Conservation (phyloP, 1,284 basidiomycete species). For the Microbotryum silenes-acaulis region DNA sequence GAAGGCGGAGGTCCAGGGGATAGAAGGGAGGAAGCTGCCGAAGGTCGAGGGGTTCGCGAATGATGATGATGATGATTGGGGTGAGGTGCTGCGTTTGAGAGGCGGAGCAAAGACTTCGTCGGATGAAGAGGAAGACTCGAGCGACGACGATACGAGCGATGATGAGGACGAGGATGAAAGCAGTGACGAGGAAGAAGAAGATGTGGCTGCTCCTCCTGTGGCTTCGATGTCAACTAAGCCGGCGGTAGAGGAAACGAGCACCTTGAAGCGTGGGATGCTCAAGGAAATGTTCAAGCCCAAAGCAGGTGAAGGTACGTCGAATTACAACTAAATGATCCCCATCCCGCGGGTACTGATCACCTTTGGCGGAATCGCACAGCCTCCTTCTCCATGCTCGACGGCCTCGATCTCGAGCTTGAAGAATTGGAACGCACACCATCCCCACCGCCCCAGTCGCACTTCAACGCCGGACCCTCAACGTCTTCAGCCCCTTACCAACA, state of each 20-base stretch:
- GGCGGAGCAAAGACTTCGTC: conserved; percentile 14
- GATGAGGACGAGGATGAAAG: conserved; percentile 3
- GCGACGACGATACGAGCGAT: background rate
- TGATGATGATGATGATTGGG: conserved; percentile 14
- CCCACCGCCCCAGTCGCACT: conserved; percentile 1
- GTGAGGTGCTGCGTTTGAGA: conserved; percentile 6
- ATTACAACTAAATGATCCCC: too few species aligned
- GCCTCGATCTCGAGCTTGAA: conserved; percentile 26
- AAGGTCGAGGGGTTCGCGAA: conserved; percentile 24
- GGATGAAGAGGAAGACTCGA: conserved; percentile 1
- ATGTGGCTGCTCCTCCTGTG: too few species aligned
- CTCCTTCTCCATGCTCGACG: conserved; percentile 26
- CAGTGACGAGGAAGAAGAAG: background rate
- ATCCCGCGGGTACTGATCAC: background rate
- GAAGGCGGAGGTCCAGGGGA: background rate
- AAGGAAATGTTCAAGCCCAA: conserved; percentile 27
- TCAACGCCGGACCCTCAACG: conserved; percentile 1
- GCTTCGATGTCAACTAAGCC: too few species aligned
- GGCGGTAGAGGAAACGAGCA: conserved; percentile 3
- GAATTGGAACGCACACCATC: conserved; percentile 17
- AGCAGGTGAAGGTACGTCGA: conserved; percentile 14
- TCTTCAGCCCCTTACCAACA: background rate
- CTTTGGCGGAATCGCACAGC: background rate
- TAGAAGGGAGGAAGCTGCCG: background rate
- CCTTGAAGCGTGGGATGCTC: conserved; percentile 6